Base-by-base conservation (phyloP, 1,284 basidiomycete genomes). In the Cystobasidium sp. region DNA sequence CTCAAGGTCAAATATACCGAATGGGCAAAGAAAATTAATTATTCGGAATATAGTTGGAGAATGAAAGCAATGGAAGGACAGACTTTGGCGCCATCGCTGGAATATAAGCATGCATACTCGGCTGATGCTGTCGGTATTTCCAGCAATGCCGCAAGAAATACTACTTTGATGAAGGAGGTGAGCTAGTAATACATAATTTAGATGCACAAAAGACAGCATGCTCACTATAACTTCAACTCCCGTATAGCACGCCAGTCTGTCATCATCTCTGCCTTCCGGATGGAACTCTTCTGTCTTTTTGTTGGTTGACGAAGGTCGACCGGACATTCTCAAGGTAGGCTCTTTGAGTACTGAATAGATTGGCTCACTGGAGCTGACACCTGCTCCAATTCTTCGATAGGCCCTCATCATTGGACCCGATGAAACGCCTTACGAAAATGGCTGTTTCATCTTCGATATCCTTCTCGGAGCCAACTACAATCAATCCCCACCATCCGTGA, bases 131-230 rank as follows among this genome's bases (percentile, higher is more conserved):
- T 90, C 31, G 88, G 90, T 88, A 84, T 94, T 37, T 88, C 89
- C 6, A 88, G 86, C 77, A 88, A 93, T 68, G 92, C 92, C 1
- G 93, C 92, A 82, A 86, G 93, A 46, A 93, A 91, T 1, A 84
- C 95, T 66, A 92, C 93, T 10, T 94, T 96, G 76, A 93, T 93
- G 10, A 96, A 95, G 84, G 91, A 93, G 87, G 91, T 91, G 79
- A 47, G 75, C 75, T 47, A 22, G 18, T 12, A 37, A 43, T 31
- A 18, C 20, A 37, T 31, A 18, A 37, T 24, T 24, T 20, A 14
- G 6, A 24, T 7, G 16, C 16, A 22, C 10, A 16, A 46, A n/a
- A 9, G 22, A 9, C 20, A 12, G 49, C 18, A 51, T 31, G 5
- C 46, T 55, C 0, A 47, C 43, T 7, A 37, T 5, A 22, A 49